Percentiles rank a stretch among this genome's conserved stretches.
phyloP scores from a whole-genome alignment of 2,329 filamentous ascomycete species.

The Lasiodiplodia gonubiensis region DNA sequence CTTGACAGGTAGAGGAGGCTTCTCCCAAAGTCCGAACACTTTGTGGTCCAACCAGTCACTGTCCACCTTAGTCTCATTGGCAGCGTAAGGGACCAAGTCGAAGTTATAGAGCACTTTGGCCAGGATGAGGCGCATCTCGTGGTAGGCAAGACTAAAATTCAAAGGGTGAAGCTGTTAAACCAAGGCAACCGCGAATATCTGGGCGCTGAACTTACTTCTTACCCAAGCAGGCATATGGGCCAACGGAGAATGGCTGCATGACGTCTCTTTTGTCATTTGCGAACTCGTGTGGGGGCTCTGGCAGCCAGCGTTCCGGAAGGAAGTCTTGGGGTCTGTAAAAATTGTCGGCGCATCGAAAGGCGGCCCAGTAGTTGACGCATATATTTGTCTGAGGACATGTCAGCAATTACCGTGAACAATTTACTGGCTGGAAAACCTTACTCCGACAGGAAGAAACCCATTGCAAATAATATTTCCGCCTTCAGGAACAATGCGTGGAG shows the following conservation, averaged over 20 bases:
- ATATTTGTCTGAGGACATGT: background rate
- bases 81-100: conserved; percentile 46
- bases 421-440: conserved; percentile 16
- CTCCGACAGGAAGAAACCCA: conserved; percentile 41
- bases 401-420: no score
- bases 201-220: conserved; percentile 41
- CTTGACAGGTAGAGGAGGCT: conserved; percentile 40
- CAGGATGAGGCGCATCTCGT: conserved; percentile 50
- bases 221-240: conserved; percentile 47
- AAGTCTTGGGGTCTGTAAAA: conserved; percentile 46
- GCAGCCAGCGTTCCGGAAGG: conserved; percentile 51
- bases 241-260: conserved; percentile 52
- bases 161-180: background rate
- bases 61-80: no score
- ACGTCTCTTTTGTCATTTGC: conserved; percentile 40
- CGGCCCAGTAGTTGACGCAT: conserved; percentile 19
- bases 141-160: conserved; percentile 40
- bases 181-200: no score
- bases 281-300: conserved; percentile 33
- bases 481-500: conserved; percentile 42
- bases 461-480: conserved; percentile 47
- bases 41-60: conserved; percentile 39
- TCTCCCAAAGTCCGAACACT: conserved; percentile 46
- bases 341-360: conserved; percentile 32
- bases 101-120: conserved; percentile 47